Percentiles rank a stretch among this genome's conserved stretches.
Evolutionary conservation across 2,329 filamentous ascomycete genomes (phyloP).

Genomic region (Pestalotiopsis sp.): DNA sequence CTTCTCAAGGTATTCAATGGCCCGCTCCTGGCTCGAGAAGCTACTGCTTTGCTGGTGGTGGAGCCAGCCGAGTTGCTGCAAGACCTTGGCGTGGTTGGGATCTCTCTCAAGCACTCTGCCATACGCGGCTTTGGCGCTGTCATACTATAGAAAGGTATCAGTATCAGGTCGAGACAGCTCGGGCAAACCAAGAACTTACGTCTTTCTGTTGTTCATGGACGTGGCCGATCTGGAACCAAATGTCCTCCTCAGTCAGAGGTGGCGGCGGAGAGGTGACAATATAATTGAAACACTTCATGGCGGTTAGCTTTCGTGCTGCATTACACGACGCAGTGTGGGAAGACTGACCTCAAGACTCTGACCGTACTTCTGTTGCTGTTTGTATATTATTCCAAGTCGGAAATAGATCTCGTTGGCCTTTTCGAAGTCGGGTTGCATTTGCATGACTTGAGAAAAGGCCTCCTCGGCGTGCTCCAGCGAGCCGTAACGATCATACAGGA

Average conservation of each 20-base stretch:
- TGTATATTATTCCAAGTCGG: conserved; percentile 98
- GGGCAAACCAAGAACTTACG: conserved; percentile 57
- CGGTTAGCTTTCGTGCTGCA: conserved; percentile 25
- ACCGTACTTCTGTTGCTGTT: conserved; percentile 92
- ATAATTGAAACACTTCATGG: conserved; percentile 87
- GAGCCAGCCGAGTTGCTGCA: conserved; percentile 97
- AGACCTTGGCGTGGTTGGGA: conserved; percentile 94
- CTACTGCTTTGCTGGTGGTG: conserved; percentile 94
- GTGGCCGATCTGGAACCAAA: conserved; percentile 99
- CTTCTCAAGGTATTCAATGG: conserved; percentile 96
- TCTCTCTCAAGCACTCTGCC: conserved; percentile 91
- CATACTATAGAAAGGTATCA: conserved; percentile 66
- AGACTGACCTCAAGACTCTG: conserved; percentile 83
- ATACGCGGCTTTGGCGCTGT: conserved; percentile 90
- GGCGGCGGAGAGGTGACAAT: conserved; percentile 92
- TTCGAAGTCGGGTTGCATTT: conserved; percentile 95
- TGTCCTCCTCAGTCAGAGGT: conserved; percentile 94
- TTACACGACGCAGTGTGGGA: neutral
- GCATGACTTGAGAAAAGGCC: conserved; percentile 98
- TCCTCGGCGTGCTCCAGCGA: conserved; percentile 97
- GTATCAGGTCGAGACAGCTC: neutral
- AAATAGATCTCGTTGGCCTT: conserved; percentile 99
- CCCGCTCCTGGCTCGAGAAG: conserved; percentile 90
- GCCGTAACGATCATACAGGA: conserved; percentile 94
- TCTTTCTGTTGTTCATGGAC: conserved; percentile 99